These are phyloP conservation scores for Chrysosphaeria jannelii DNA, from an alignment of 2,329 filamentous ascomycete genomes.

Conservation along the genomic window DNA sequence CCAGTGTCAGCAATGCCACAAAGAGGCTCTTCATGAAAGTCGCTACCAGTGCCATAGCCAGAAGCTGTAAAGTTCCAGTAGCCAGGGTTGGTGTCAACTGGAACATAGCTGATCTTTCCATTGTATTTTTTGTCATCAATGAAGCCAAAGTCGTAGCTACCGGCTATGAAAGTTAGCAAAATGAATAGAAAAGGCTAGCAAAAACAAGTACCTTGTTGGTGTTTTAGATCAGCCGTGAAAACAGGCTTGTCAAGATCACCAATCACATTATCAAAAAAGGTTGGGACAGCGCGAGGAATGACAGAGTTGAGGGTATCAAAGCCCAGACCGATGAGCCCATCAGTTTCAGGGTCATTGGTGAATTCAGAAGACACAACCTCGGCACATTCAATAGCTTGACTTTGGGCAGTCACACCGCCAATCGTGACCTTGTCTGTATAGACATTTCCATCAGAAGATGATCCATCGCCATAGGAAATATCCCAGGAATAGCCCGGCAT, in stretches of 20 bases:
- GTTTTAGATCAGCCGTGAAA: constrained; percentile 19
- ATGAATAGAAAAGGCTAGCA: not conserved
- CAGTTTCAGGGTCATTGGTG: constrained; percentile 5
- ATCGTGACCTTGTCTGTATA: constrained; percentile 8
- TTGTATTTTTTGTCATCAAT: constrained; percentile 22
- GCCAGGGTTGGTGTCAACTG: constrained; percentile 16
- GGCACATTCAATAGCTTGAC: constrained; percentile 9
- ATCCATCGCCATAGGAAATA: constrained; percentile 10
- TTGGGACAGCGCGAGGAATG: constrained; percentile 5
- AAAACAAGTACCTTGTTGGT: constrained; percentile 3
- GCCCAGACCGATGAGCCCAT: constrained; percentile 7
- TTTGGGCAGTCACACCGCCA: constrained; percentile 7
- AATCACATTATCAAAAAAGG: constrained; percentile 11
- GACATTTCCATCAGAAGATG: constrained; percentile 8
- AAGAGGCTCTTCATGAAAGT: constrained; percentile 13
- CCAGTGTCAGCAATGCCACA: constrained; percentile 13
- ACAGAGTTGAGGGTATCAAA: constrained; percentile 8
- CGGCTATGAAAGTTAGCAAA: constrained; percentile 1
- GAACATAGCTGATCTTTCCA: constrained; percentile 19
- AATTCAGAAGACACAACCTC: constrained; percentile 6
- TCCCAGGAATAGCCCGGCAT: constrained; percentile 7
- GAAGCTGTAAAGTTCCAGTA: constrained; percentile 26
- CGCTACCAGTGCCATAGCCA: constrained; percentile 14
- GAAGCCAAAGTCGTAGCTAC: constrained; percentile 22
- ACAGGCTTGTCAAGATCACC: constrained; percentile 12